Base-by-base conservation (phyloP, 257 asterid species). In the Solanum okadae region DNA sequence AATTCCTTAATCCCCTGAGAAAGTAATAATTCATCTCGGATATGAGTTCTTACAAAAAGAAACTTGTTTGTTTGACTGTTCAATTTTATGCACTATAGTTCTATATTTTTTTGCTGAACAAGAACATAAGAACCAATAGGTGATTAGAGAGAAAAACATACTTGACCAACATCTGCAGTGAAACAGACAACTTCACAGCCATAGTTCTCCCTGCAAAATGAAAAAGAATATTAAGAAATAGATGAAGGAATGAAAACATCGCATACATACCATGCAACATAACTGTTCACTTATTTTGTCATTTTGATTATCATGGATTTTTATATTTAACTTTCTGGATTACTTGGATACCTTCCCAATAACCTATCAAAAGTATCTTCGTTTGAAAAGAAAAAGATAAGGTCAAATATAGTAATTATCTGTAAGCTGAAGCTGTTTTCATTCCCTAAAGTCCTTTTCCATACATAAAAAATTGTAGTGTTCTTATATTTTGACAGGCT, bases 161-260 rank as follows among this genome's bases (percentile, higher is more conserved):
- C 99, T 92, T 97, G 99, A 76, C 99, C 98, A 89, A 95, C 98
- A 89, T 96, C 99, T 34, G 99, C 99, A 37, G 97, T 96, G 95
- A 95, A 96, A 92, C 99, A 96, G 85, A 95, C 99, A 88, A 96
- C 99, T 89, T 96, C 98, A 52, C 98, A 96, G 83, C 97, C 98
- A 92, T 95, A 94, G 85, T 94, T 94, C 91, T 96, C 98, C 93
- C 99, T 97, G 98, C 92, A 92, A 65, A 86, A 81, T 5, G 10
- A 29, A 46, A 42, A 25, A 25, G 3, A 78, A 2, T 0, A 29
- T 1, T 46, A 46, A 44, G 38, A 79, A 27, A 44, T 29, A 18
- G 29, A 81, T 11, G 5, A 49, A 81, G 11, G 86, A 35, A 46
- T 31, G 42, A 81, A 16, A 79, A 25, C 65, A 78, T 78, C 2